phyloP scores from a whole-genome alignment of 2,329 filamentous ascomycete species.

The Xylariaceae sp. region DNA sequence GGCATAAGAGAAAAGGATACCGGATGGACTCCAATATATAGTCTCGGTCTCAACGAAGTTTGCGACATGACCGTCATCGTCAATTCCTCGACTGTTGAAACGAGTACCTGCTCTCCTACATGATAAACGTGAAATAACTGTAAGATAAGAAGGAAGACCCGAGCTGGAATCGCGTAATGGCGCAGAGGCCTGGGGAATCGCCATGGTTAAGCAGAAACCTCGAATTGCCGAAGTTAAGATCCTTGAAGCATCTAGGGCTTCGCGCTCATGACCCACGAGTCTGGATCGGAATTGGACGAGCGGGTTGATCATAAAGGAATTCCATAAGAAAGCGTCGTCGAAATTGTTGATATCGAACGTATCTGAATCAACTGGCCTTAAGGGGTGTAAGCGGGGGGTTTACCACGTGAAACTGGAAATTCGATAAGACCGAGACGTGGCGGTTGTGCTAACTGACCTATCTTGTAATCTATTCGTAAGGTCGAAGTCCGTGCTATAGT shows the following conservation, averaged over 20 bases:
- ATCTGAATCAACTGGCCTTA: slow-evolving; percentile 65
- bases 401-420: slow-evolving; percentile 6
- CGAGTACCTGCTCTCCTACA: slow-evolving; percentile 87
- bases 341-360: slow-evolving; percentile 89
- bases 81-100: slow-evolving; percentile 95
- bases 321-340: slow-evolving; percentile 92
- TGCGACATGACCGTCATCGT: slow-evolving; percentile 94
- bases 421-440: slow-evolving; percentile 1
- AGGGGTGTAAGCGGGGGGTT: slow-evolving; percentile 18
- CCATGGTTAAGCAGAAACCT: slow-evolving; percentile 83
- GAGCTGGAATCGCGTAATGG: slow-evolving; percentile 61
- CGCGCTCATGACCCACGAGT: slow-evolving; percentile 67
- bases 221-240: slow-evolving; percentile 92
- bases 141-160: slow-evolving; percentile 76
- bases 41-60: slow-evolving; percentile 99
- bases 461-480: slow-evolving; percentile 90
- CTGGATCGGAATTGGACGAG: slow-evolving; percentile 83
- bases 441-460: slow-evolving; percentile 45
- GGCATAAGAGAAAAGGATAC: slow-evolving; percentile 83
- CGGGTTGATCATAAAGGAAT: slow-evolving; percentile 95
- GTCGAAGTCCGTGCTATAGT: slow-evolving; percentile 98
- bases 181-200: slow-evolving; percentile 70
- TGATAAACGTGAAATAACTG: slow-evolving; percentile 85
- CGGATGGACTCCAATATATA: slow-evolving; percentile 76
- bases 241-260: slow-evolving; percentile 75